Percentiles rank a stretch among this genome's conserved stretches.
These are phyloP conservation scores for Trichocladium uniseriatum DNA, from an alignment of 495 filamentous ascomycete species.

Conservation along the genomic window DNA sequence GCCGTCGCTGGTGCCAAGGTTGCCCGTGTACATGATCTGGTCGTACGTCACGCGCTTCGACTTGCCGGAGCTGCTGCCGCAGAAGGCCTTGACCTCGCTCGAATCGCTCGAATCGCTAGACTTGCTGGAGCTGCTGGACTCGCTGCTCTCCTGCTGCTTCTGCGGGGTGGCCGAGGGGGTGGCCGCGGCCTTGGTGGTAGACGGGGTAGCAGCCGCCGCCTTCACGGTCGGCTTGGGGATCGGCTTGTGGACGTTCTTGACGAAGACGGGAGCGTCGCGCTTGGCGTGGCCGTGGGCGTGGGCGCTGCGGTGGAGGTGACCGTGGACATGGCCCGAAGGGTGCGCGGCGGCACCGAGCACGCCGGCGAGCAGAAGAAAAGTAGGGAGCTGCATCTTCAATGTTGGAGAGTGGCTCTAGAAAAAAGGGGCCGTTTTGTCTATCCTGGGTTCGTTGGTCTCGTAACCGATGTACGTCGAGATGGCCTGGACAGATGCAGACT, in stretches of 20 bases:
- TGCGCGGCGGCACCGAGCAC: slow-evolving; percentile 20
- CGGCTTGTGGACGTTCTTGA: slow-evolving; percentile 20
- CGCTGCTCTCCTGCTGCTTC: no score
- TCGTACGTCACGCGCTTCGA: slow-evolving; percentile 29
- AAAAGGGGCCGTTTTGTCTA: slow-evolving; percentile 2
- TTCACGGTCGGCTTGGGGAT: slow-evolving; percentile 5
- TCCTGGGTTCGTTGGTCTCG: neutral
- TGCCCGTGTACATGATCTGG: slow-evolving; percentile 30
- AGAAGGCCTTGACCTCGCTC: slow-evolving; percentile 21
- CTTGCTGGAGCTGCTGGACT: no score
- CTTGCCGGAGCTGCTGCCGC: slow-evolving; percentile 15
- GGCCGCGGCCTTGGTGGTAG: slow-evolving; percentile 1
- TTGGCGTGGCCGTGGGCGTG: slow-evolving; percentile 18
- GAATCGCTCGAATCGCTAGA: no score
- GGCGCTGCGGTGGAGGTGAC: slow-evolving; percentile 23
- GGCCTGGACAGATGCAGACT: neutral
- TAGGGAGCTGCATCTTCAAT: slow-evolving; percentile 24
- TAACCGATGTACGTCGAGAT: neutral
- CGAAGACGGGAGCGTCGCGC: slow-evolving; percentile 13
- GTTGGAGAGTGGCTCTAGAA: neutral
- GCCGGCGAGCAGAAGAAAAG: slow-evolving; percentile 23
- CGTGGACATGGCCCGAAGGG: slow-evolving; percentile 28
- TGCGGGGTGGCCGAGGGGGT: neutral
- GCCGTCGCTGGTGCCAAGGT: slow-evolving; percentile 20
- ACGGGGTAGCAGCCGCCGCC: no score